Conservation (phyloP, 345 rosid genomes). For the Eucalyptus cloeziana region DNA sequence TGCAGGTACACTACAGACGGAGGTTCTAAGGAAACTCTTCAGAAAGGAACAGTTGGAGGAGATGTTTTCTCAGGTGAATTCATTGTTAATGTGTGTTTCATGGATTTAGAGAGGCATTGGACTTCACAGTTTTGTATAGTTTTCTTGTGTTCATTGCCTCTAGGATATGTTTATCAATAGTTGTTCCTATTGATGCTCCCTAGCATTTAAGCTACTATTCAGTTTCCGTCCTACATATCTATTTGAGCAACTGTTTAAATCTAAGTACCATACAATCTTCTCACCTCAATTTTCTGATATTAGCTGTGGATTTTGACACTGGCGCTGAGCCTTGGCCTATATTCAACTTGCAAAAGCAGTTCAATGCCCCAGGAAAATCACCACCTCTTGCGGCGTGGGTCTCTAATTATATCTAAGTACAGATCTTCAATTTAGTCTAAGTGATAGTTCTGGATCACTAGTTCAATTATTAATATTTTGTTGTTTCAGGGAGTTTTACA, state of each 20-base stretch:
- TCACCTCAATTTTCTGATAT: not conserved
- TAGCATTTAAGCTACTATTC: not conserved
- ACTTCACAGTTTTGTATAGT: not conserved
- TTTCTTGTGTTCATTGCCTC: not conserved
- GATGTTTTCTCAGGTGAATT: constrained; percentile 67
- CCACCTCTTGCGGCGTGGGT: constrained; percentile 90
- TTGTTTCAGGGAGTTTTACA: constrained; percentile 75
- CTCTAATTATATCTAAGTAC: not conserved
- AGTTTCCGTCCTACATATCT: not conserved
- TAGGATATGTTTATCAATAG: not conserved
- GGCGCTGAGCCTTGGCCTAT: constrained; percentile 82
- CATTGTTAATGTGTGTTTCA: not conserved
- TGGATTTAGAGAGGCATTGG: not conserved
- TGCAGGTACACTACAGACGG: constrained; percentile 93
- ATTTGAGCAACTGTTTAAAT: not conserved
- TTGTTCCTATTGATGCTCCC: not conserved
- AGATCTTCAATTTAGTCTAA: not conserved
- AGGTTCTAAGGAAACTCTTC: constrained; percentile 59
- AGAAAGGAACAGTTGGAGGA: constrained; percentile 60
- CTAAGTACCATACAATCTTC: not conserved
- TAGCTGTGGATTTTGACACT: constrained; percentile 90
- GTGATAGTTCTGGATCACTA: not conserved
- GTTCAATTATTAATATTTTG: not conserved
- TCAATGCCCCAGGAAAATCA: constrained; percentile 85
- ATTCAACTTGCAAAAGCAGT: constrained; percentile 75